Base-by-base conservation (phyloP, 1,284 basidiomycete species). In the Malassezia nana region DNA sequence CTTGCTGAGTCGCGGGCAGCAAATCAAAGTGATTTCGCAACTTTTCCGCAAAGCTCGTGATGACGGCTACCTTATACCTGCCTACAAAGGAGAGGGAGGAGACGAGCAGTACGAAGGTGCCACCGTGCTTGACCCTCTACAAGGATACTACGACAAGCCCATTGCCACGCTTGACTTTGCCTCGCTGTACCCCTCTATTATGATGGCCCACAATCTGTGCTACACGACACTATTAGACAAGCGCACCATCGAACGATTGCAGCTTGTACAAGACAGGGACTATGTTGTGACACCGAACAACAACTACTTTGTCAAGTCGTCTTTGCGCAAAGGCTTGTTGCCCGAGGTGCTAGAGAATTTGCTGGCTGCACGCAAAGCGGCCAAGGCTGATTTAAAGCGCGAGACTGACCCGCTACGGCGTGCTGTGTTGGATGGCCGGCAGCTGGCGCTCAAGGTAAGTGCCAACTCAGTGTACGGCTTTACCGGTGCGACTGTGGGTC, bases 381-480 rank as follows among this genome's bases (percentile, higher is more conserved):
- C 71, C 53, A 72, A 72, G 49, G 66, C 68, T 7, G 71, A 74
- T 42, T 52, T 74, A 32, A 74, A 74, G 50, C 72, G 71, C 46
- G 71, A 74, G 52, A 72, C 67, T 2, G 71, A 74, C 32, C 71
- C 71, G 0, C 66, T 74, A 55, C 67, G 64, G 46, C 66, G 71
- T 16, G 71, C 71, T 16, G 71, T 74, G 46, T 59, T 74, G 4
- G 71, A 74, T 49, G 71, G 71, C 57, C 60, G 71, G 30, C 71
- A 74, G 46, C 49, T 74, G 45, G 71, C 71, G 26, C 63, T 72
- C 46, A 74, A 74, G 60, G 65, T 73, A 44, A 69, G 66, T 46
- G 71, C 71, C 49, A 74, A 74, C 52, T 74, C 71, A 16, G 71
- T 74, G n/a, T 74, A 74, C 52, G 71, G 71, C 16, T 74, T 74